Evolutionary conservation across 495 filamentous ascomycete genomes (phyloP), one percentile per base, ranked within the genome.

Genomic region (Tuber magnatum): DNA sequence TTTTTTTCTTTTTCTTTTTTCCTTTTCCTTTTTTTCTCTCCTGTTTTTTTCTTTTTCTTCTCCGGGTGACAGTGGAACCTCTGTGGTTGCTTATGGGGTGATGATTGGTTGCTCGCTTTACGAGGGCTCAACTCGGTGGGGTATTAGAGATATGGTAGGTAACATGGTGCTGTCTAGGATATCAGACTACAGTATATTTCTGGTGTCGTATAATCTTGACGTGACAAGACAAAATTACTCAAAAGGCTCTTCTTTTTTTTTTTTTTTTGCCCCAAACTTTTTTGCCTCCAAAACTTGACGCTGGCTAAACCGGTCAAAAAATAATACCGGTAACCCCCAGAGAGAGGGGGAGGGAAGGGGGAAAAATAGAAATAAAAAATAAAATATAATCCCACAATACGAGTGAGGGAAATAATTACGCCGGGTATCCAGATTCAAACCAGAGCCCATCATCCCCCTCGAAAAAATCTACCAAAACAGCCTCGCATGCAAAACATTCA

Each of bases 401-500:
- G 56, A 56, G 24, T 56, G 51, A 65, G 28, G 28, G 14, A 35
- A 65, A 35, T 65, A 35, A 9, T 61, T 9, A 35, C 28, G 3
- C 51, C n/a, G 51, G 51, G 51, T 61, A 18, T 35, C 28, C 56
- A 65, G 35, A 35, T 61, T 61, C 7, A 14, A 65, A 65, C 35
- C 56, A 65, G 32, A 65, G 32, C 12, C 12, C 16, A 35, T 32
- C 12, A 35, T 35, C 28, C 32, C 28, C 28, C 32, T 12, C 56
- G 14, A 3, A 5, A 8, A 20, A 35, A 6, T 1, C 56, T 82
- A 81, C 56, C 78, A 68, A 73, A 99, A 97, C 71, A 99, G 88
- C 85, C 90, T 92, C 28, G 94, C 97, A 83, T 99, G 95, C 71
- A 99, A 88, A 79, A 97, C 91, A 81, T 94, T 97, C 86, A 98